Evolutionary conservation across 1,139 yeast genomes (phyloP), one percentile per base, ranked within the genome.

Genomic region (Saccharomyces hybrid): DNA sequence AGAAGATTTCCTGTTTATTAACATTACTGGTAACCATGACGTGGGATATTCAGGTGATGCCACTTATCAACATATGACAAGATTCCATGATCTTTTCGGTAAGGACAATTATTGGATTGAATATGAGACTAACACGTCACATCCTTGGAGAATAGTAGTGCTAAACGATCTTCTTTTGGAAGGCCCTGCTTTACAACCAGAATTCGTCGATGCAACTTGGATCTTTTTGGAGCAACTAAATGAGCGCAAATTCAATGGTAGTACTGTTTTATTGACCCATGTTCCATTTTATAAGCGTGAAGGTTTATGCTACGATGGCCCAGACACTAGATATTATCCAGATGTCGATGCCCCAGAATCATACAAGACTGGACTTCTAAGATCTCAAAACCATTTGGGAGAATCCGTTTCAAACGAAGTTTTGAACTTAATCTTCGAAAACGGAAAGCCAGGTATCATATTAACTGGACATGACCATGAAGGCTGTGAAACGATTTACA

Each of bases 381-480:
- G 91, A 57, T 85, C 91, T n/a, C 98, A 93, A 64, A 93, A 95
- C 70, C 96, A 89, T 70, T 73, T 93, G 52, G 78, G 86, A 21
- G 73, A 78, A 58, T 85, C 84, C 9, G 78, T 86, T 0, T 74
- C 91, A 1, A 86, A 85, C 64, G 75, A 77, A 57, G 84, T 91
- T 1, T 72, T 93, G 61, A 78, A 84, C 62, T 77, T 83, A 19
- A 77, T 88, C 8, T 91, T 91, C 68, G 82, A 83, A 50, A 78
- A 81, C 57, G 74, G 76, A 8, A 80, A 82, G 58, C 79, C 83
- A 31, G 98, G 98, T 11, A 76, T 91, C 4, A 82, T 93, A 3
- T 74, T 93, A 50, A 88, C 96, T 0, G 99, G 99, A 0, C 99
- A 93, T 71, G 99, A 93, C 67, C 99, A 93, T 67, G 91, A 85